These are phyloP conservation scores for Cadophora sp. DNA, from an alignment of 2,329 filamentous ascomycete species.

Conservation along the genomic window DNA sequence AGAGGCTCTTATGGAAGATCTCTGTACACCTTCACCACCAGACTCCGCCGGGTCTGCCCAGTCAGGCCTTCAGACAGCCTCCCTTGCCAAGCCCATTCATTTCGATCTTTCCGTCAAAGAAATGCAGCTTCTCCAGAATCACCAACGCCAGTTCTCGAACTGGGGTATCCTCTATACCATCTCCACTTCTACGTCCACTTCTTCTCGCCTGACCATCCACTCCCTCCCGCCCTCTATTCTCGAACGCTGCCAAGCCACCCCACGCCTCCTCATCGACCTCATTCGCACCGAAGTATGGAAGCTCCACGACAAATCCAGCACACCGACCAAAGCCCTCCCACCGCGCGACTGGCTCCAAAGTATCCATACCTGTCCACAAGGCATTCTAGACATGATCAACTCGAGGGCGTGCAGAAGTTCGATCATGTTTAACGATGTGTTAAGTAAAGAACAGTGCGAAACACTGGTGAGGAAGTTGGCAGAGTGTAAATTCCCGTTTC, in stretches of 20 bases:
- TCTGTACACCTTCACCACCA: slow-evolving; percentile 49
- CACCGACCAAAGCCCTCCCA: background rate
- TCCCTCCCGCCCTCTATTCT: slow-evolving; percentile 74
- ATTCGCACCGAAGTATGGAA: slow-evolving; percentile 78
- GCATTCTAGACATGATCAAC: slow-evolving; percentile 78
- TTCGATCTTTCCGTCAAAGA: slow-evolving; percentile 73
- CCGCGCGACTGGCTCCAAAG: slow-evolving; percentile 59
- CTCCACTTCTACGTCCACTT: background rate
- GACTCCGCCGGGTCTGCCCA: background rate
- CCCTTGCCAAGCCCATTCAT: slow-evolving; percentile 59
- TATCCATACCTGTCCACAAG: slow-evolving; percentile 74
- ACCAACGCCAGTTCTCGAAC: slow-evolving; percentile 62
- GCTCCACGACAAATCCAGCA: slow-evolving; percentile 42
- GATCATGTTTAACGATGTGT: slow-evolving; percentile 83
- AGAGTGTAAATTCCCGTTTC: slow-evolving; percentile 75
- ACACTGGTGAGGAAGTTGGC: slow-evolving; percentile 63
- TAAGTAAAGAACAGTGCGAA: slow-evolving; percentile 64
- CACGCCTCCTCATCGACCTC: slow-evolving; percentile 74
- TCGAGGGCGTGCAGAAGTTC: slow-evolving; percentile 80
- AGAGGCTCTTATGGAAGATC: slow-evolving; percentile 70
- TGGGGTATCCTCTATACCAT: slow-evolving; percentile 72
- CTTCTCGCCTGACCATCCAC: slow-evolving; percentile 53
- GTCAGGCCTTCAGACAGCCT: slow-evolving; percentile 44
- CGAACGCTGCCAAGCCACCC: slow-evolving; percentile 77
- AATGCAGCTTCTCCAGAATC: slow-evolving; percentile 58